These are phyloP conservation scores for Scedosporium aurantiacum DNA, from an alignment of 2,329 filamentous ascomycete species.

Conservation along the genomic window DNA sequence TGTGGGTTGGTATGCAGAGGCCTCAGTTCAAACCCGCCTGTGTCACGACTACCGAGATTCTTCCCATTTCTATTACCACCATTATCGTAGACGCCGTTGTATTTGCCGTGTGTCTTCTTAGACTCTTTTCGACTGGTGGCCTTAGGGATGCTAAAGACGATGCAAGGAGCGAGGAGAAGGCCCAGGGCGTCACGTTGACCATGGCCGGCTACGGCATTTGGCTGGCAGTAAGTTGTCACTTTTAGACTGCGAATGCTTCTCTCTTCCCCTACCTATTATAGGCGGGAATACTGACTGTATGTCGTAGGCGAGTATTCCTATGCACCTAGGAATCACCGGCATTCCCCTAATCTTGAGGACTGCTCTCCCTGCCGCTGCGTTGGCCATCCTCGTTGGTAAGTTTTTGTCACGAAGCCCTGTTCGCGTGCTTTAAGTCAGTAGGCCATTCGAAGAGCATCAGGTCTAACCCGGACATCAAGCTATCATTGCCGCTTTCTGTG, in stretches of 20 bases:
- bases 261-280: not conserved
- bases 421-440: not conserved
- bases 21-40: slow-evolving; percentile 42
- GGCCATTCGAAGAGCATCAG: not conserved
- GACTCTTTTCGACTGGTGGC: slow-evolving; percentile 26
- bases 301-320: slow-evolving; percentile 35
- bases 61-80: slow-evolving; percentile 32
- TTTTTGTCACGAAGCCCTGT: slow-evolving; percentile 5
- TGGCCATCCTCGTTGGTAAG: slow-evolving; percentile 38
- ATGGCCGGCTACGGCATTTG: slow-evolving; percentile 37
- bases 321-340: slow-evolving; percentile 35
- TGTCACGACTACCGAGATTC: slow-evolving; percentile 32
- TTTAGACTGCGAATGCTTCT: not conserved
- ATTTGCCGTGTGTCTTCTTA: slow-evolving; percentile 28
- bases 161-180: slow-evolving; percentile 17
- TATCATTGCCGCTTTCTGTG: slow-evolving; percentile 27
- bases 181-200: slow-evolving; percentile 30
- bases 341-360: slow-evolving; percentile 34
- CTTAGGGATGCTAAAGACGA: slow-evolving; percentile 21
- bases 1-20: slow-evolving; percentile 43
- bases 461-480: slow-evolving; percentile 11
- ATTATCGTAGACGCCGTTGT: slow-evolving; percentile 35
- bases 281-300: not conserved
- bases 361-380: slow-evolving; percentile 37
- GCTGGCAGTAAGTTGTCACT: slow-evolving; percentile 35